phyloP scores from a whole-genome alignment of 352 stramenopile genomes.

The Globisporangium acanthophoron region DNA sequence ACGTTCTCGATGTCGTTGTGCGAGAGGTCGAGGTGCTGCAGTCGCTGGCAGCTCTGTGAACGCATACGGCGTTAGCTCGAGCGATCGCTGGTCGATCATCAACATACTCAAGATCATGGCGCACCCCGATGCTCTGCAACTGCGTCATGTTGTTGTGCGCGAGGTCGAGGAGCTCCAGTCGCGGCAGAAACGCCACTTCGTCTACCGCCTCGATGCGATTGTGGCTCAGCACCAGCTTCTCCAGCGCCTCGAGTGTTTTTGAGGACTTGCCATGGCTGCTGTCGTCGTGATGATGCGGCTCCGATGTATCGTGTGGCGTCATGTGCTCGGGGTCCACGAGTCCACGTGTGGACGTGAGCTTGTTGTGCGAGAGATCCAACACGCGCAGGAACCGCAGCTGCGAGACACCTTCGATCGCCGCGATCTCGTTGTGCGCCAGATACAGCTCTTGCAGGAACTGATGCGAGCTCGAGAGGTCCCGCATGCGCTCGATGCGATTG shows the following conservation, averaged over 20 bases:
- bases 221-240: constrained; percentile 43
- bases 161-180: constrained; percentile 46
- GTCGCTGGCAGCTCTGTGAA: constrained; percentile 36
- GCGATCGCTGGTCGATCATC: background rate
- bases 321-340: constrained; percentile 17
- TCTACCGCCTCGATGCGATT: constrained; percentile 53
- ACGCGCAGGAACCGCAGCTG: constrained; percentile 57
- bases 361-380: constrained; percentile 67
- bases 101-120: background rate
- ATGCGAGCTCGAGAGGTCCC: constrained; percentile 38
- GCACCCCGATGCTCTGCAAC: constrained; percentile 41
- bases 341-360: constrained; percentile 32
- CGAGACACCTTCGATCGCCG: constrained; percentile 40
- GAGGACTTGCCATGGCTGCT: background rate
- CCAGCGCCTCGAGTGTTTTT: constrained; percentile 32
- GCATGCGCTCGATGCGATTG: constrained; percentile 53
- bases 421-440: constrained; percentile 53
- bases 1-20: constrained; percentile 44
- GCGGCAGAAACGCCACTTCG: constrained; percentile 33
- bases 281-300: background rate
- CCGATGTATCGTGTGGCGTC: background rate
- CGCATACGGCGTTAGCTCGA: background rate
- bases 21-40: constrained; percentile 52
- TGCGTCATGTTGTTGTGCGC: constrained; percentile 46
- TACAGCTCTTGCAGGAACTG: constrained; percentile 64